A percentile compares a stretch with the other conserved stretches of the same genome.
phyloP scores from a whole-genome alignment of 768 basidiomycete species.

The Collybia sordida region DNA sequence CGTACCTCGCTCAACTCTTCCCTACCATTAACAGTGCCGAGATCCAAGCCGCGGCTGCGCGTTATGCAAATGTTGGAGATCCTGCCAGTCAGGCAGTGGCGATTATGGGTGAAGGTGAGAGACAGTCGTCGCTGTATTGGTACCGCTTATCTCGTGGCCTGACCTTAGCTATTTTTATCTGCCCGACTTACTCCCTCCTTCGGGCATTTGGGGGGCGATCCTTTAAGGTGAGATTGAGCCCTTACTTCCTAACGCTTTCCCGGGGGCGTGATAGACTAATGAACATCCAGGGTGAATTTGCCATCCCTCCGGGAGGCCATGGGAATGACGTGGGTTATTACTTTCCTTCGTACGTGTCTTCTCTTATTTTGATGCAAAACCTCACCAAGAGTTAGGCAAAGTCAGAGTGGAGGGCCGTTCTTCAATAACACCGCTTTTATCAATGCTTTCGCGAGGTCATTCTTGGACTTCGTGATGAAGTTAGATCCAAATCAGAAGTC shows the following conservation, averaged over 20 bases:
- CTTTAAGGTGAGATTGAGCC: slow-evolving; percentile 29
- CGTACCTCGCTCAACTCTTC: slow-evolving; percentile 38
- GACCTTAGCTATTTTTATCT: slow-evolving; percentile 40
- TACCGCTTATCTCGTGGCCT: background rate
- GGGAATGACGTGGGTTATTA: slow-evolving; percentile 38
- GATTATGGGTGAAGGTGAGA: slow-evolving; percentile 39
- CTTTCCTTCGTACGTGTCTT: slow-evolving; percentile 35
- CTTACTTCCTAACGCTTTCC: background rate
- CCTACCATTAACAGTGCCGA: slow-evolving; percentile 34
- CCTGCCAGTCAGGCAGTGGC: slow-evolving; percentile 29
- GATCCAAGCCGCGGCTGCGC: slow-evolving; percentile 17
- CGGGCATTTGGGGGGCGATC: slow-evolving; percentile 24
- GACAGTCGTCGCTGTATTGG: background rate
- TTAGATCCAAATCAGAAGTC: slow-evolving; percentile 30
- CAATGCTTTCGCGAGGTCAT: slow-evolving; percentile 35
- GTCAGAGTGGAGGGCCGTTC: slow-evolving; percentile 15
- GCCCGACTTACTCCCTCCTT: slow-evolving; percentile 41
- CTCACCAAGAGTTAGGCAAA: background rate
- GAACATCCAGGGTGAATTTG: slow-evolving; percentile 35
- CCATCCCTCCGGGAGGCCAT: slow-evolving; percentile 40
- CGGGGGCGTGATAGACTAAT: too few relatives aligned
- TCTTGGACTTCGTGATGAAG: slow-evolving; percentile 33
- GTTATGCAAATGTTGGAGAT: slow-evolving; percentile 31
- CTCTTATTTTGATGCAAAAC: background rate
- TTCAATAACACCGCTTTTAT: slow-evolving; percentile 35